Evolutionary conservation across 2,329 filamentous ascomycete genomes (phyloP), one percentile per base, ranked within the genome.

Genomic region (Aspergillus cejpii): DNA sequence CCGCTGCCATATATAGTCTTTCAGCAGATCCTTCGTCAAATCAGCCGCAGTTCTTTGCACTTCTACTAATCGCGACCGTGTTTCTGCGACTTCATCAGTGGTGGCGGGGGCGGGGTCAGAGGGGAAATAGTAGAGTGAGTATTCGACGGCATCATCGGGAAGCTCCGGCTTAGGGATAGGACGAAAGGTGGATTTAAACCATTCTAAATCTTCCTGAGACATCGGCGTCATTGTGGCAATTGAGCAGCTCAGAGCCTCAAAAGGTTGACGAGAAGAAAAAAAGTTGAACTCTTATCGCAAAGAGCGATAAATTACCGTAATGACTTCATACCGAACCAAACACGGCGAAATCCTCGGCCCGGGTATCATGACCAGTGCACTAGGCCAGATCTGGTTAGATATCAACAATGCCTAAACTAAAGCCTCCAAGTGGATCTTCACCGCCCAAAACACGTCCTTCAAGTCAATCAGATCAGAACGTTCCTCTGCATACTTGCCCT

Each of bases 1-100:
- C 10, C 89, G 80, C 64, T 98, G 92, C 92, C 92, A 98, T 50
- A 98, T 94, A 58, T 96, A 95, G 49, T 87, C 83, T 54, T 80
- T 83, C n/a, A 91, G 74, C 6, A 88, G 69, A 2, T 75, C 72
- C 34, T 79, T 80, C 20, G 71, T 71, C n/a, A 92, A 67, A 21
- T 80, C 74, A 2, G 76, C 68, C 0, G 85, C 82, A 1, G 80
- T 76, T 63, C 81, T 87, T 42, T 88, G 81, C 7, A 95, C 75
- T 15, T 76, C 70, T 45, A 87, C 83, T n/a, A 96, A 74, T 15
- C 77, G 76, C 19, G 79, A 67, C 8, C 86, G 73, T 41, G 59
- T 65, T 50, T 62, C 60, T 51, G 63, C 60, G n/a, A 78, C 70
- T 51, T 79, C 78, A 44, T 76, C 74, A 14, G 77, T 69, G 39